phyloP scores from a whole-genome alignment of 2,329 filamentous ascomycete genomes.

The Alternaria brassicae region DNA sequence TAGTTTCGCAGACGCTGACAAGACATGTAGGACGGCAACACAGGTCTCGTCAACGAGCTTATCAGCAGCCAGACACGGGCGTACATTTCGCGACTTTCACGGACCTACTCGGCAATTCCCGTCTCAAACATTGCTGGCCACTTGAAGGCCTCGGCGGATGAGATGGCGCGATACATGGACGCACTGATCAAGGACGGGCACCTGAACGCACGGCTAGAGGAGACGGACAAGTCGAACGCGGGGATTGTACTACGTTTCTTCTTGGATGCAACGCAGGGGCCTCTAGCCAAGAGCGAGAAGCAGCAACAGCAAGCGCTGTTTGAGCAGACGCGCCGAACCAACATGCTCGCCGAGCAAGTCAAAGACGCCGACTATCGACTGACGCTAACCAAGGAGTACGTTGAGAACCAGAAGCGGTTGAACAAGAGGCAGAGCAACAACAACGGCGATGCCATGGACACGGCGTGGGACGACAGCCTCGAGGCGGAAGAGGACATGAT shows the following conservation, averaged over 20 bases:
- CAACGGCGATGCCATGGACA: constrained; percentile 47
- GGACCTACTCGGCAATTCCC: constrained; percentile 72
- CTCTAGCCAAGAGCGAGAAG: constrained; percentile 50
- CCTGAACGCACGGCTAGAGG: constrained; percentile 60
- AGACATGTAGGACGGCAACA: constrained; percentile 69
- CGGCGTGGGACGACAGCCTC: constrained; percentile 43
- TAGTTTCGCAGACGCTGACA: constrained; percentile 29
- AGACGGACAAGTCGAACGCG: constrained; percentile 47
- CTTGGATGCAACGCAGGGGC: constrained; percentile 45
- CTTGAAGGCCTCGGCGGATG: constrained; percentile 59
- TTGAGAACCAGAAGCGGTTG: constrained; percentile 60
- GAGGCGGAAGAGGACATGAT: constrained; percentile 51
- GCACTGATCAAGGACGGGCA: constrained; percentile 61
- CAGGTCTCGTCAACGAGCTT: constrained; percentile 73
- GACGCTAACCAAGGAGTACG: constrained; percentile 65
- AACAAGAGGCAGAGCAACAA: constrained; percentile 52
- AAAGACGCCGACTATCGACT: constrained; percentile 63
- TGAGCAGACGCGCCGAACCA: constrained; percentile 59
- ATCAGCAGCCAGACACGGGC: constrained; percentile 75
- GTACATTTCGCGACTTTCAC: constrained; percentile 74
- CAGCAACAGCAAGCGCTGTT: constrained; percentile 55
- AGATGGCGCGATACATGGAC: constrained; percentile 61
- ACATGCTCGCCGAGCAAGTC: constrained; percentile 59
- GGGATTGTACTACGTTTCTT: constrained; percentile 63
- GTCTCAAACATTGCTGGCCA: constrained; percentile 61